Percentiles rank a stretch among this genome's conserved stretches.
Conservation (phyloP, 2,329 filamentous ascomycete species). For the Sporothrix protearum region DNA sequence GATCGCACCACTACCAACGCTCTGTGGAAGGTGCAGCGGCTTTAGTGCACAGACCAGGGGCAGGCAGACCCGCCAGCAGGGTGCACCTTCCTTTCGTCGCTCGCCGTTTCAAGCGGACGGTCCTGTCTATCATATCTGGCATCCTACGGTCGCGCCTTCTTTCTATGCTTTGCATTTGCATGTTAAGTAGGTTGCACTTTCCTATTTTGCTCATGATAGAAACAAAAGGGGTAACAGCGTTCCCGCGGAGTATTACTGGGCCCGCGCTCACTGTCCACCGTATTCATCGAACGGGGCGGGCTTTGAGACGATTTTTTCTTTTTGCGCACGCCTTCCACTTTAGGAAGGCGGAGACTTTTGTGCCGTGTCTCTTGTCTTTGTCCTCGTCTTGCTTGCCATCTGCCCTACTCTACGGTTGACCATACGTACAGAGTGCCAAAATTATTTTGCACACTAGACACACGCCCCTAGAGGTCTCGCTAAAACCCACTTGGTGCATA, state of each 20-base stretch:
- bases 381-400: too few species aligned
- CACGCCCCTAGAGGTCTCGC: too few species aligned
- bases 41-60: constrained; percentile 12
- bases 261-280: background rate
- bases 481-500: too few species aligned
- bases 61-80: constrained; percentile 11
- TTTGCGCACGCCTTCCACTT: constrained; percentile 11
- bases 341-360: constrained; percentile 20
- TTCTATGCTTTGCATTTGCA: background rate
- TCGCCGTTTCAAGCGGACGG: background rate
- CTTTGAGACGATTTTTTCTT: background rate
- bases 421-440: constrained; percentile 1
- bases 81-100: constrained; percentile 9
- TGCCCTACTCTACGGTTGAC: too few species aligned
- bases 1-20: constrained; percentile 13
- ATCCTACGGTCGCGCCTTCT: background rate
- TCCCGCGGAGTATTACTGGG: background rate
- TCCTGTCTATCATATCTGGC: background rate
- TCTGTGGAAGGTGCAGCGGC: constrained; percentile 18
- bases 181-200: background rate
- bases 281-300: background rate
- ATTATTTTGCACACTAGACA: too few species aligned
- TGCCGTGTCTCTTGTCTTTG: background rate
- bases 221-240: background rate
- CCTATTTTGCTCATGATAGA: background rate